Percentiles rank a stretch among this genome's conserved stretches.
phyloP scores from a whole-genome alignment of 345 rosid species.

The Corchorus capsularis region DNA sequence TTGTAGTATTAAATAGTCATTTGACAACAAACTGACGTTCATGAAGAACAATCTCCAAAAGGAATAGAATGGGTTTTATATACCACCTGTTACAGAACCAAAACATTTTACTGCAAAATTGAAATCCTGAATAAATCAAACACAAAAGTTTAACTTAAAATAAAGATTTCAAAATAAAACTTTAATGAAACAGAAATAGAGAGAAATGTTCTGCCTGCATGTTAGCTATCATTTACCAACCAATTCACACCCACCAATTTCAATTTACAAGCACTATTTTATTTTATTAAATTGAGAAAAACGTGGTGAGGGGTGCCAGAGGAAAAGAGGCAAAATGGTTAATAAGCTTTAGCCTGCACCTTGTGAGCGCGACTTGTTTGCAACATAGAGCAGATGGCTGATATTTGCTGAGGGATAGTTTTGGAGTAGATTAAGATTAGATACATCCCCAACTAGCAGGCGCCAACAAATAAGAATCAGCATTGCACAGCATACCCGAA shows the following conservation, averaged over 20 bases:
- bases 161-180: background rate
- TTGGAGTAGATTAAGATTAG: constrained; percentile 68
- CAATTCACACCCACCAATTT: constrained; percentile 14
- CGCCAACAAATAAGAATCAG: constrained; percentile 81
- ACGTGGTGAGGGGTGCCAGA: background rate
- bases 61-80: too few species aligned
- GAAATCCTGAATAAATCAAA: background rate
- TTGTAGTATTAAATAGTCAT: too few species aligned
- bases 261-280: constrained; percentile 21
- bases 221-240: constrained; percentile 12
- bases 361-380: constrained; percentile 71
- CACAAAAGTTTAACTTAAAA: background rate
- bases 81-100: background rate
- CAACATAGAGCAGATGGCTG: constrained; percentile 86
- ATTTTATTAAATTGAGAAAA: background rate
- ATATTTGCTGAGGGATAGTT: constrained; percentile 66
- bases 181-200: background rate
- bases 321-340: background rate
- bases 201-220: constrained; percentile 13
- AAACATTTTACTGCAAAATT: background rate
- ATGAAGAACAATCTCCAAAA: too few species aligned
- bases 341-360: constrained; percentile 32
- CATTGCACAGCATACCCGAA: constrained; percentile 96
- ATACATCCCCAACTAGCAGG: constrained; percentile 77
- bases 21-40: too few species aligned